A percentile compares a stretch with the other conserved stretches of the same genome.
Evolutionary conservation across 108 stramenopile genomes (phyloP).

Genomic region (Nitzschia inconspicua): DNA sequence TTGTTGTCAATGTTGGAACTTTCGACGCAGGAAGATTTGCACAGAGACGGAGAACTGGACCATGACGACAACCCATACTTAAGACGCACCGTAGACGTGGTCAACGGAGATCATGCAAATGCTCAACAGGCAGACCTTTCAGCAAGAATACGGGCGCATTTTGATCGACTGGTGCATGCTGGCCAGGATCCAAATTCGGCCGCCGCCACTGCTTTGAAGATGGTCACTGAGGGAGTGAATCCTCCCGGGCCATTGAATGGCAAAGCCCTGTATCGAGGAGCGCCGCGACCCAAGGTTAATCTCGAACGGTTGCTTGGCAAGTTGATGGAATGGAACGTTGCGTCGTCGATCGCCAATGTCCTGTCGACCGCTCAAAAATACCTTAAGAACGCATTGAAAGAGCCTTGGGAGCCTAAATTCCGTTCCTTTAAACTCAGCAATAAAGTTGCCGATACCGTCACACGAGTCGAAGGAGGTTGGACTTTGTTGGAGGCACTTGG

Average conservation of each 20-base stretch:
- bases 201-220: constrained; percentile 47
- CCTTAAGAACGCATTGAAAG: constrained; percentile 50
- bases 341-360: constrained; percentile 12
- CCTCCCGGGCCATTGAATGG: constrained; percentile 13
- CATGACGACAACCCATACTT: constrained; percentile 7
- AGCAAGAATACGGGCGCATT: constrained; percentile 43
- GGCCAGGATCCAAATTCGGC: constrained; percentile 53
- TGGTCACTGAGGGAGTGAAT: constrained; percentile 28
- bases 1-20: constrained; percentile 64
- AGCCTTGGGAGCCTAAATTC: constrained; percentile 61
- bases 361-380: constrained; percentile 59
- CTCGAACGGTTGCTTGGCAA: constrained; percentile 21
- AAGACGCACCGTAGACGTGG: constrained; percentile 22
- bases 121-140: constrained; percentile 24
- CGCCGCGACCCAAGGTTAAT: background rate
- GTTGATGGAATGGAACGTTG: constrained; percentile 25
- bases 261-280: constrained; percentile 6
- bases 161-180: constrained; percentile 35
- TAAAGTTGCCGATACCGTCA: constrained; percentile 69
- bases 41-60: constrained; percentile 1
- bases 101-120: constrained; percentile 2
- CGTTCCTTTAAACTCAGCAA: constrained; percentile 65
- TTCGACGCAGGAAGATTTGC: constrained; percentile 53
- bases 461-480: constrained; percentile 46
- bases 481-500: constrained; percentile 47